Conservation (phyloP, 495 filamentous ascomycete species). For the Thermothielavioides terrestris region DNA sequence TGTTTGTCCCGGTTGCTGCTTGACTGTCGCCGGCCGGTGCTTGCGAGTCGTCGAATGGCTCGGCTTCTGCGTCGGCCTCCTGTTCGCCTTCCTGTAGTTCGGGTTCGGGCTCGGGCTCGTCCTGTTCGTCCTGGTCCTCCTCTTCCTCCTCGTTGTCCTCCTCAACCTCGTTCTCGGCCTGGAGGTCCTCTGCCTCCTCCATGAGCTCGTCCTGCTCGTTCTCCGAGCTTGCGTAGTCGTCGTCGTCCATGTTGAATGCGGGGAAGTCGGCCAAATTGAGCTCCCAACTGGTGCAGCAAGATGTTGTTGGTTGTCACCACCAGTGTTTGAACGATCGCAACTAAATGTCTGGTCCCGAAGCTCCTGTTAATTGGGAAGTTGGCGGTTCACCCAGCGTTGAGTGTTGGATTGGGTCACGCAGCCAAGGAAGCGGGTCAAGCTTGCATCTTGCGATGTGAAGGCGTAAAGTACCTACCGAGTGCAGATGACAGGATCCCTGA, state of each 20-base stretch:
- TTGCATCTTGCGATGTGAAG: no score
- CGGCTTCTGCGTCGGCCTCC: slow-evolving; percentile 25
- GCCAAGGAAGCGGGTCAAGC: not conserved
- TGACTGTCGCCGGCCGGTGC: slow-evolving; percentile 44
- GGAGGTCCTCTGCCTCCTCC: slow-evolving; percentile 52
- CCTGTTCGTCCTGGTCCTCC: slow-evolving; percentile 51
- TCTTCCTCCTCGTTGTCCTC: slow-evolving; percentile 50
- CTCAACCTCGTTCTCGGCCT: slow-evolving; percentile 50
- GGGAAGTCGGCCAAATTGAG: no score
- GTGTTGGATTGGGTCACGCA: not conserved
- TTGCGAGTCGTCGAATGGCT: slow-evolving; percentile 39
- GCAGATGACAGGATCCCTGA: no score
- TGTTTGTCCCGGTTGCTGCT: not conserved
- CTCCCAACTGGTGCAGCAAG: not conserved
- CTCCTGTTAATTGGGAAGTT: no score
- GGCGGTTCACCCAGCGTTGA: no score
- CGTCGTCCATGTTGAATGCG: slow-evolving; percentile 36
- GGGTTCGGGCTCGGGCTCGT: slow-evolving; percentile 26
- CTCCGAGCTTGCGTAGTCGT: slow-evolving; percentile 45
- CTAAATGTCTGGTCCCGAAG: no score
- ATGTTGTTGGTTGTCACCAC: not conserved
- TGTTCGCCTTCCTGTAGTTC: slow-evolving; percentile 13
- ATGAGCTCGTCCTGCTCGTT: slow-evolving; percentile 59
- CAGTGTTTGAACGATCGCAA: no score
- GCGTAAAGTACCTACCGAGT: no score